A percentile compares a stretch with the other conserved stretches of the same genome.
These are phyloP conservation scores for Neonectria neomacrospora DNA, from an alignment of 2,329 filamentous ascomycete genomes.

Conservation along the genomic window DNA sequence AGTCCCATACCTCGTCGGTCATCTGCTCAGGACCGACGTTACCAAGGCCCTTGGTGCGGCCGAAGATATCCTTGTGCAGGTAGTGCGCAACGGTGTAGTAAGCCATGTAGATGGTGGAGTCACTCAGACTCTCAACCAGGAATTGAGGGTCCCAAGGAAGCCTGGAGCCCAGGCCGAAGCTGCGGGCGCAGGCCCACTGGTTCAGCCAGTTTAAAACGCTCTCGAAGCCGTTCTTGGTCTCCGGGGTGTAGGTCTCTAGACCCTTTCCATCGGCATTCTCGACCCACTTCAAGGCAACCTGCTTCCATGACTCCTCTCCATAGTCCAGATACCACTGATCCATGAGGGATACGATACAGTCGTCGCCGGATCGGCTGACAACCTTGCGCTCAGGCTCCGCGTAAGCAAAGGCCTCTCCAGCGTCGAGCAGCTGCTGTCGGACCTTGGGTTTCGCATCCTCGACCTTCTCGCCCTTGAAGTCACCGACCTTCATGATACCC, in stretches of 20 bases:
- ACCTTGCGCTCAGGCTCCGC: constrained; percentile 93
- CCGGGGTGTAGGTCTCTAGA: constrained; percentile 82
- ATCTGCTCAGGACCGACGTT: constrained; percentile 85
- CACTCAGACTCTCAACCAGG: constrained; percentile 90
- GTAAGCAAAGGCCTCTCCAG: constrained; percentile 86
- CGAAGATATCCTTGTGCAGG: constrained; percentile 88
- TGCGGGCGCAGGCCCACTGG: constrained; percentile 94
- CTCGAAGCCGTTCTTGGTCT: constrained; percentile 83
- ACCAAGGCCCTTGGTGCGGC: constrained; percentile 74
- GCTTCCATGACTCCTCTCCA: constrained; percentile 88
- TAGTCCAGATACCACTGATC: constrained; percentile 99
- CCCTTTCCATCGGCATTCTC: constrained; percentile 72
- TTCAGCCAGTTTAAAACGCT: constrained; percentile 91
- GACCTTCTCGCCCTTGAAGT: constrained; percentile 88
- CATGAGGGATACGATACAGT: constrained; percentile 91
- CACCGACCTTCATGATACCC: constrained; percentile 86
- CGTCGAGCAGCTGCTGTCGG: constrained; percentile 78
- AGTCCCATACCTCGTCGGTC: constrained; percentile 96
- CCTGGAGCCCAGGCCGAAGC: constrained; percentile 91
- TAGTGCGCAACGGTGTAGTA: constrained; percentile 76
- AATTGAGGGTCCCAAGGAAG: constrained; percentile 93
- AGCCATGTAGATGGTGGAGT: constrained; percentile 92
- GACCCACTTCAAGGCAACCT: constrained; percentile 78
- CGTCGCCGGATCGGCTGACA: constrained; percentile 87
- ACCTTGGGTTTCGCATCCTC: constrained; percentile 89